phyloP scores from a whole-genome alignment of 2,329 filamentous ascomycete genomes.

The Chaetothyriales sp. region DNA sequence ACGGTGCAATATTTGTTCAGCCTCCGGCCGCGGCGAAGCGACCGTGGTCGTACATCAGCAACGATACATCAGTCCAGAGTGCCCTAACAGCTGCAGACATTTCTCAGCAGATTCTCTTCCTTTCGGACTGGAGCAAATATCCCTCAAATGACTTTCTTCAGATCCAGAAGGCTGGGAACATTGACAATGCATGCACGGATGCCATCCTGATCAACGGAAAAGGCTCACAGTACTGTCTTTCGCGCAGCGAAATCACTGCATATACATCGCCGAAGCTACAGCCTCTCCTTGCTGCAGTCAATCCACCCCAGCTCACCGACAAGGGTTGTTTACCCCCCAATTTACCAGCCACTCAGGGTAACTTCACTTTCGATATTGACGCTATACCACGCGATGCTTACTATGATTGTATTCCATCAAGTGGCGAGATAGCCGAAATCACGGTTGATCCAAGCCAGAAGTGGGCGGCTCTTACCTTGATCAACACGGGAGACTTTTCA shows the following conservation, averaged over 20 bases:
- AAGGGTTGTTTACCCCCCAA: constrained; percentile 27
- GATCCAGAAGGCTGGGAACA: constrained; percentile 20
- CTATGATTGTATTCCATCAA: constrained; percentile 20
- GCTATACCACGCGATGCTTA: constrained; percentile 34
- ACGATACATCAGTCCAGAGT: constrained; percentile 27
- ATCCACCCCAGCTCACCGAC: constrained; percentile 18
- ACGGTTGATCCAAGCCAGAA: constrained; percentile 23
- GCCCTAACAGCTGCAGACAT: constrained; percentile 40
- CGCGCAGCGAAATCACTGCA: constrained; percentile 31
- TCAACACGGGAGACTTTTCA: constrained; percentile 24
- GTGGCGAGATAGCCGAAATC: constrained; percentile 9
- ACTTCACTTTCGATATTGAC: constrained; percentile 28
- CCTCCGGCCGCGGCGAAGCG: constrained; percentile 23
- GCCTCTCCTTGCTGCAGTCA: constrained; percentile 17
- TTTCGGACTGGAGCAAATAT: constrained; percentile 46
- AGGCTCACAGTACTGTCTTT: constrained; percentile 41
- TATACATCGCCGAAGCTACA: constrained; percentile 24
- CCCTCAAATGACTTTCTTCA: constrained; percentile 35
- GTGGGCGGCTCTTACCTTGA: constrained; percentile 29
- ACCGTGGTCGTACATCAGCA: constrained; percentile 40
- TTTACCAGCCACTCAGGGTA: constrained; percentile 15
- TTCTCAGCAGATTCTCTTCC: constrained; percentile 34
- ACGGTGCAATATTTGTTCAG: constrained; percentile 51
- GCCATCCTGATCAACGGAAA: constrained; percentile 52
- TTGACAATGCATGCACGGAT: constrained; percentile 44